A percentile compares a stretch with the other conserved stretches of the same genome.
Evolutionary conservation across 768 basidiomycete genomes (phyloP).

Genomic region (Saitozyma podzolica): DNA sequence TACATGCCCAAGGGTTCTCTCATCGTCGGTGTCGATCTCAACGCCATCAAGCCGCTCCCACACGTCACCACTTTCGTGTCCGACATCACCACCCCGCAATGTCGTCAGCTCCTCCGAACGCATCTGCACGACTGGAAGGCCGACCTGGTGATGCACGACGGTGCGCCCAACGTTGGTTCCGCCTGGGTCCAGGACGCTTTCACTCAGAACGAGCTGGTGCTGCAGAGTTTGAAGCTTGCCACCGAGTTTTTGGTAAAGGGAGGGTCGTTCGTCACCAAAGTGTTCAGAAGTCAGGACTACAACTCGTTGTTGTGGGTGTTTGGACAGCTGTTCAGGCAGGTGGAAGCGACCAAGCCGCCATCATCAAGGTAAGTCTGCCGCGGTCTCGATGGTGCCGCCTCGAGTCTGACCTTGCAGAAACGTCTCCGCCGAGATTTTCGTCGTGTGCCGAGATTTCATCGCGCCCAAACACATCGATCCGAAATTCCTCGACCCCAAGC

Average conservation of each 20-base stretch:
- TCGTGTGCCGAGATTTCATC: constrained; percentile 91
- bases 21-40: constrained; percentile 93
- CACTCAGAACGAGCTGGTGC: constrained; percentile 91
- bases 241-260: constrained; percentile 91
- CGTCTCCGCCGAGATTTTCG: constrained; percentile 99
- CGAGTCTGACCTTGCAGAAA: constrained; percentile 61
- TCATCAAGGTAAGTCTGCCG: constrained; percentile 73
- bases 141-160: constrained; percentile 96
- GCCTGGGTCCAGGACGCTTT: constrained; percentile 99
- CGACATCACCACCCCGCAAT: constrained; percentile 90
- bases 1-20: constrained; percentile 92
- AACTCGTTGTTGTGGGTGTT: constrained; percentile 99
- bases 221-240: constrained; percentile 91
- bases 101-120: constrained; percentile 77
- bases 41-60: constrained; percentile 93
- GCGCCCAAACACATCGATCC: constrained; percentile 96
- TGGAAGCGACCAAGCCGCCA: constrained; percentile 98
- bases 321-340: constrained; percentile 89
- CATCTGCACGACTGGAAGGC: constrained; percentile 99
- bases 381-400: not conserved
- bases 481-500: constrained; percentile 94
- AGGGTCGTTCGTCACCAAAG: constrained; percentile 95
- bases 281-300: constrained; percentile 97
- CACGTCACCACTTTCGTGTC: constrained; percentile 85
- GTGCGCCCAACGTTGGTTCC: constrained; percentile 98